phyloP scores from a whole-genome alignment of 345 rosid species.

The Populus tremula region DNA sequence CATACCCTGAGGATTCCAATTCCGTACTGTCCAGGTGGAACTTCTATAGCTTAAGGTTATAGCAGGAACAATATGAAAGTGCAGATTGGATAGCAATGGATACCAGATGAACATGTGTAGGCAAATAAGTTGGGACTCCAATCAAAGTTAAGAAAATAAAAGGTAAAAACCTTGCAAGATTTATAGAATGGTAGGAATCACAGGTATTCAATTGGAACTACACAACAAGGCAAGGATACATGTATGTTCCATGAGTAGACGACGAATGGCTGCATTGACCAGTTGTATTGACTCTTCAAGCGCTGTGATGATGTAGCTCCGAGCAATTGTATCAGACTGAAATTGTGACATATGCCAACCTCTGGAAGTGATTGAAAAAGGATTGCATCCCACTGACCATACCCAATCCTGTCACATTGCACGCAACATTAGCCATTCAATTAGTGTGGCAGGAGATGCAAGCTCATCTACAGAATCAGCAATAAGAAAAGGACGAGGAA shows the following conservation, averaged over 20 bases:
- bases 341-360: slow-evolving; percentile 88
- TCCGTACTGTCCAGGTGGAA: neutral
- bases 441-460: neutral
- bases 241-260: slow-evolving; percentile 75
- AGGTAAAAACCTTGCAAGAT: neutral
- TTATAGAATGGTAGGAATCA: neutral
- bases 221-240: slow-evolving; percentile 64
- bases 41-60: neutral
- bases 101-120: neutral
- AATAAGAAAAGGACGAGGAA: neutral
- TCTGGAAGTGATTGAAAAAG: slow-evolving; percentile 76
- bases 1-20: neutral
- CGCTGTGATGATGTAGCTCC: slow-evolving; percentile 82
- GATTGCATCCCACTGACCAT: slow-evolving; percentile 97
- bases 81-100: neutral
- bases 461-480: neutral
- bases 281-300: slow-evolving; percentile 85
- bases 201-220: slow-evolving; percentile 9
- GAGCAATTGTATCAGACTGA: slow-evolving; percentile 86
- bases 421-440: neutral
- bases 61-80: neutral
- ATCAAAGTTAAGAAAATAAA: neutral
- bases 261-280: slow-evolving; percentile 80
- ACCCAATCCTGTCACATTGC: slow-evolving; percentile 67
- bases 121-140: neutral